These are phyloP conservation scores for Capronia americana DNA, from an alignment of 2,329 filamentous ascomycete genomes.

Conservation along the genomic window DNA sequence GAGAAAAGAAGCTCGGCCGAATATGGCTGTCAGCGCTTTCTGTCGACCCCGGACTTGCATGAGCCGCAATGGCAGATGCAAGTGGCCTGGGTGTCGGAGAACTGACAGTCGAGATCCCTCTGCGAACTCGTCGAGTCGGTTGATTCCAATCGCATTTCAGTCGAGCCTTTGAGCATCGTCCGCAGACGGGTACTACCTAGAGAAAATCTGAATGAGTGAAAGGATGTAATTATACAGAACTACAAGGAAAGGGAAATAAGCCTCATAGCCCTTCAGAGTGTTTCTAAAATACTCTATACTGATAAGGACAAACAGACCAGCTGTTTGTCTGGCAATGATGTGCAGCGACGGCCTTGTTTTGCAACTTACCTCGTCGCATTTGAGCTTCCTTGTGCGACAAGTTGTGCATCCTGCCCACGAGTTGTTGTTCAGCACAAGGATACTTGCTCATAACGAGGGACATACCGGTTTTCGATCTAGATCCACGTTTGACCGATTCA, in stretches of 20 bases:
- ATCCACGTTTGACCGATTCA: constrained; percentile 24
- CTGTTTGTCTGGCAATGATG: too few relatives aligned
- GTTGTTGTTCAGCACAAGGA: constrained; percentile 7
- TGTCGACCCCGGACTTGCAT: constrained; percentile 8
- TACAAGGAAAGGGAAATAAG: too few relatives aligned
- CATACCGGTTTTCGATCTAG: constrained; percentile 50
- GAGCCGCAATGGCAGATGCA: constrained; percentile 3
- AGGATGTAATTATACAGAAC: too few relatives aligned
- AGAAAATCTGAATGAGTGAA: too few relatives aligned
- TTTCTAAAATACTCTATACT: too few relatives aligned
- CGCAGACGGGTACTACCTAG: constrained; percentile 41
- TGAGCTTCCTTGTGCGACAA: constrained; percentile 38
- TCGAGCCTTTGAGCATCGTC: constrained; percentile 43
- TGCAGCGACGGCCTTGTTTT: too few relatives aligned
- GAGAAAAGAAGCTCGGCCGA: neutral
- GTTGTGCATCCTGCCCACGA: constrained; percentile 46
- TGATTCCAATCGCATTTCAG: constrained; percentile 46
- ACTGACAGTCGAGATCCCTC: constrained; percentile 28
- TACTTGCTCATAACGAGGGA: neutral
- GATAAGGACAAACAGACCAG: too few relatives aligned
- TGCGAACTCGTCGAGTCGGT: constrained; percentile 39
- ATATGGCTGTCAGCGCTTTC: constrained; percentile 3
- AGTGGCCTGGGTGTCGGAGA: constrained; percentile 13
- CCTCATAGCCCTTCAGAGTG: too few relatives aligned
- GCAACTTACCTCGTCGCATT: constrained; percentile 27